These are phyloP conservation scores for Candida insectorum DNA, from an alignment of 805 yeast genomes.

Conservation along the genomic window DNA sequence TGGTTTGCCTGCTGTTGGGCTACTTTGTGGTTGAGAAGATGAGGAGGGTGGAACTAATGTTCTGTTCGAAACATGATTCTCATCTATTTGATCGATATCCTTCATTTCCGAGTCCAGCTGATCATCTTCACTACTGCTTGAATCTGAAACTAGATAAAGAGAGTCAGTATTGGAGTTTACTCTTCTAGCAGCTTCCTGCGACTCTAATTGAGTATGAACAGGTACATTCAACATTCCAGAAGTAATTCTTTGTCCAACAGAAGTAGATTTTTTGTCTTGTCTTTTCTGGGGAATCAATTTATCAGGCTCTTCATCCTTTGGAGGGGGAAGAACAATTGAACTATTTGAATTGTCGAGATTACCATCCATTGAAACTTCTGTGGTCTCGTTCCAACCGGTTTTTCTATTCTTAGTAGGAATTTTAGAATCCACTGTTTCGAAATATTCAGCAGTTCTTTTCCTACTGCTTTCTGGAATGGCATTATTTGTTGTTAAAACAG, in stretches of 20 bases:
- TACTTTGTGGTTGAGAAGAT: constrained; percentile 7
- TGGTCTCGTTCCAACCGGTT: constrained; percentile 2
- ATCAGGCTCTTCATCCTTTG: constrained; percentile 16
- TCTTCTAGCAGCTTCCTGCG: constrained; percentile 13
- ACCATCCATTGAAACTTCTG: neutral
- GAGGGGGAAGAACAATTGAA: constrained; percentile 30
- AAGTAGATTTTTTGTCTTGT: constrained; percentile 1
- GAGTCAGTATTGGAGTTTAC: neutral
- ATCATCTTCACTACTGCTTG: neutral
- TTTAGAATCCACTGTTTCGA: constrained; percentile 20
- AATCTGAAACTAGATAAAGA: neutral
- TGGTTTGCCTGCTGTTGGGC: constrained; percentile 4
- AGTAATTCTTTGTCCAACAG: constrained; percentile 27
- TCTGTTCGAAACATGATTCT: constrained; percentile 5
- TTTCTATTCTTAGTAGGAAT: constrained; percentile 18
- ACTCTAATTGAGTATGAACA: constrained; percentile 24
- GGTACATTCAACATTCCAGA: constrained; percentile 42
- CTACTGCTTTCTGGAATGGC: constrained; percentile 12
- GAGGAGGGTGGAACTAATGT: constrained; percentile 7
- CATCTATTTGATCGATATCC: neutral
- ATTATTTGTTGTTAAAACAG: constrained; percentile 14
- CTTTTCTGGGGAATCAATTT: constrained; percentile 28
- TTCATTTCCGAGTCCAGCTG: neutral
- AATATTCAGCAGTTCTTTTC: constrained; percentile 19
- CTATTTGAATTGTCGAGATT: constrained; percentile 7